phyloP scores from a whole-genome alignment of 2,329 filamentous ascomycete species.

The Fusarium foetens region DNA sequence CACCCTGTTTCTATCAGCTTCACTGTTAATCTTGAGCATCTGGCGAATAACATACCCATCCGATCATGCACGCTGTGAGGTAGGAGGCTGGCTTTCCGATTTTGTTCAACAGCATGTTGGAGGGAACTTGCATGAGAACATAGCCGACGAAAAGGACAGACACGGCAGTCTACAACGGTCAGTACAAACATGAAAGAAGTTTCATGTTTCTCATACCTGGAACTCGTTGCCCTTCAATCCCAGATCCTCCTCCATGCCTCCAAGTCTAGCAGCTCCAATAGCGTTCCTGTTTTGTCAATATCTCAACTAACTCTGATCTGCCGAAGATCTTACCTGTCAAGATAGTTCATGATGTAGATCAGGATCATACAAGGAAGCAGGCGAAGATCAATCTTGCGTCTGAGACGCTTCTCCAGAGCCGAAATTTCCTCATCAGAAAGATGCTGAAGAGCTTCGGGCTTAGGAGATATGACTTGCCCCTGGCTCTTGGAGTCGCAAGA shows the following conservation, averaged over 20 bases:
- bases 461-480: background rate
- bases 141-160: constrained; percentile 18
- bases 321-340: background rate
- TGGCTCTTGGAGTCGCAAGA: background rate
- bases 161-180: background rate
- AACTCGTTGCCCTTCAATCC: constrained; percentile 1
- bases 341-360: constrained; percentile 16
- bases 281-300: background rate
- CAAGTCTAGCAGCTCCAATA: constrained; percentile 6
- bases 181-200: background rate
- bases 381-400: background rate
- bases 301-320: background rate
- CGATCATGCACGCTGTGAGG: background rate
- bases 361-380: constrained; percentile 3
- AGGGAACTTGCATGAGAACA: constrained; percentile 21
- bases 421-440: background rate
- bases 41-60: background rate
- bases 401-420: background rate
- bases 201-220: background rate
- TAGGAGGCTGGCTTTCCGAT: constrained; percentile 16
- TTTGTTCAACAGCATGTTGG: constrained; percentile 20
- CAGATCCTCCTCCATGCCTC: constrained; percentile 3
- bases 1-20: background rate
- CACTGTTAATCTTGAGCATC: accelerated
- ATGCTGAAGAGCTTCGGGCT: background rate